Evolutionary conservation across 495 filamentous ascomycete species (phyloP), one percentile per base, ranked within the genome.

Genomic region (Talaromyces nanjingensis): DNA sequence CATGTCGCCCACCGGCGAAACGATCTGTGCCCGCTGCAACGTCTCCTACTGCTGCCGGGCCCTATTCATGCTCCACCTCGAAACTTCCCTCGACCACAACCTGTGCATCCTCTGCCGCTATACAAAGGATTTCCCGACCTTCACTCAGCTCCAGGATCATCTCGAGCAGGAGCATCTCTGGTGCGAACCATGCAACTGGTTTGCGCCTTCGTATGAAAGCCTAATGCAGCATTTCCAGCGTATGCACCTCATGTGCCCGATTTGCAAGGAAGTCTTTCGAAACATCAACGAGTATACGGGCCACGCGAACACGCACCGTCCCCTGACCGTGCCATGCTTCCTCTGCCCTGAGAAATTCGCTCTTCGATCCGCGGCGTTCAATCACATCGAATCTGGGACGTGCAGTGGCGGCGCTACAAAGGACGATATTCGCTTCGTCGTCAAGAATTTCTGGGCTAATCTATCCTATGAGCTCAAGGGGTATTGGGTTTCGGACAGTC

Each of bases 171-270:
- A 54, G 1, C 61, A 63, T 39, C 47, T 63, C 33, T 56, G 29
- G 27, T 63, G 61, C 24, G 61, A 63, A 18, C 9, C 47, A 34
- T 63, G 61, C 14, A 53, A 63, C 61, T 63, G 61, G 42, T 63
- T 8, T 6, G 61, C 39, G 9, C 22, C 61, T 14, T 63, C 61
- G 7, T 27, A 39, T 37, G 42, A 54, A 34, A 47, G 61, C 1
- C n/a, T 63, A 1, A 8, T 33, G 12, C 14, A n/a, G 8, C 61
- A 63, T 47, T 45, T 45, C 45, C 25, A 55, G 25, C 22, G 18
- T 20, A 12, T 1, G 4, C 61, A 63, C 16, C 18, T 24, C 16
- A 63, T 63, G 61, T 63, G 61, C 61, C 5, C 8, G 9, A 55
- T 63, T 12, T 63, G 61, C 42, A 63, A 31, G 29, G 14, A 63